Conservation (phyloP, 495 filamentous ascomycete species). For the Talaromyces ruber region DNA sequence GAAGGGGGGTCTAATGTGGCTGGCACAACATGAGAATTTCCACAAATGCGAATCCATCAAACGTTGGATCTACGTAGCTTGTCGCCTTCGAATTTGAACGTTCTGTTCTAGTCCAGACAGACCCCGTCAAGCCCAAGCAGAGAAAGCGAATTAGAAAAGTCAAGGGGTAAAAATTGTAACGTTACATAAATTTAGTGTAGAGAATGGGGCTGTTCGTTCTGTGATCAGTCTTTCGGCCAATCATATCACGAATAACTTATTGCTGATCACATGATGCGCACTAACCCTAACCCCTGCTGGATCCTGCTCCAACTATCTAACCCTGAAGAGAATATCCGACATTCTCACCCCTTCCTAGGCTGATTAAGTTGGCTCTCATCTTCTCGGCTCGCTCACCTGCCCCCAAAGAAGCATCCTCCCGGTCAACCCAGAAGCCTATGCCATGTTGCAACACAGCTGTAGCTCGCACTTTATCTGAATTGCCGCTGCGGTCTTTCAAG, state of each 20-base stretch:
- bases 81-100: background rate
- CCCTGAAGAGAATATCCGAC: slow-evolving; percentile 39
- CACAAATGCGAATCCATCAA: background rate
- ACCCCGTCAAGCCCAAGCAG: background rate
- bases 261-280: background rate
- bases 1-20: too few relatives aligned
- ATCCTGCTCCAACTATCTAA: background rate
- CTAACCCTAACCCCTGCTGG: background rate
- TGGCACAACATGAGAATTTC: too few relatives aligned
- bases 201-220: background rate
- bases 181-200: slow-evolving; percentile 2
- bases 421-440: slow-evolving; percentile 63
- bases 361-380: slow-evolving; percentile 46
- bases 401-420: slow-evolving; percentile 41
- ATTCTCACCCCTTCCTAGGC: slow-evolving; percentile 50
- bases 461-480: slow-evolving; percentile 41
- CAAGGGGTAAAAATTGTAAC: slow-evolving; percentile 1
- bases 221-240: background rate
- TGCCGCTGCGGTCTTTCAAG: slow-evolving; percentile 27
- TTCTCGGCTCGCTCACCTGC: slow-evolving; percentile 42
- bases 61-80: background rate
- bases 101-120: background rate
- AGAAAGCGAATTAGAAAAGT: background rate
- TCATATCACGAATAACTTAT: background rate
- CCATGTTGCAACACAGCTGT: slow-evolving; percentile 83